Evolutionary conservation across 2,329 filamentous ascomycete genomes (phyloP), one percentile per base, ranked within the genome.

Genomic region (Fusarium begoniae): DNA sequence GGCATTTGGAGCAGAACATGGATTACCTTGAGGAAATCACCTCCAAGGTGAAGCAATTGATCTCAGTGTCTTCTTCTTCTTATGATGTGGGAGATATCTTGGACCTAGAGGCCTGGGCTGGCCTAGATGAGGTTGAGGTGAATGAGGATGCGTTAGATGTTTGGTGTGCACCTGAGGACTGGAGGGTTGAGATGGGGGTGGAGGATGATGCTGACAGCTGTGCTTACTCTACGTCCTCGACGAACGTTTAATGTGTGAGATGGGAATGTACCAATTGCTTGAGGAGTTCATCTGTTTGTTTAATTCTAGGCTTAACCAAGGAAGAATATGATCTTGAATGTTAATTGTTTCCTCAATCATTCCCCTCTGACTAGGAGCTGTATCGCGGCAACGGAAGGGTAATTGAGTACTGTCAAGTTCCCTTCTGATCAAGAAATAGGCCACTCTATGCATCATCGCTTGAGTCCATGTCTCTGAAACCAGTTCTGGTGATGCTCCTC

Each of bases 401-500:
- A 26, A 26, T 26, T 26, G 26, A 26, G 26, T 26, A 26, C n/a
- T n/a, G 26, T 26, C 26, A 26, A 26, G 26, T 26, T 6, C 26
- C 26, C 6, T 6, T 26, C 26, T 26, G 26, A 26, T 26, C 26
- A 26, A 26, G 26, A 26, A 26, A 2, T 26, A 26, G 26, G 26
- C 6, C 26, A 26, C 26, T 26, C 26, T 26, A 26, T 26, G 26
- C 26, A 26, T 45, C 30, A 70, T 22, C 66, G 45, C 20, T 70
- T 77, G 3, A 80, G 75, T 1, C 75, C 75, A 37, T 80, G 78
- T 11, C 78, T 69, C 61, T 81, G 77, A 14, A 80, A 70, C 78
- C 79, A 80, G 40, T 63, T 73, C 54, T 74, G 75, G n/a, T 72
- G 75, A 63, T 80, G 80, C 9, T 77, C 77, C 38, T 80, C 79